A percentile compares a stretch with the other conserved stretches of the same genome.
Evolutionary conservation across 805 yeast species (phyloP).

Genomic region (Cyberlindnera euphorbiiphila): DNA sequence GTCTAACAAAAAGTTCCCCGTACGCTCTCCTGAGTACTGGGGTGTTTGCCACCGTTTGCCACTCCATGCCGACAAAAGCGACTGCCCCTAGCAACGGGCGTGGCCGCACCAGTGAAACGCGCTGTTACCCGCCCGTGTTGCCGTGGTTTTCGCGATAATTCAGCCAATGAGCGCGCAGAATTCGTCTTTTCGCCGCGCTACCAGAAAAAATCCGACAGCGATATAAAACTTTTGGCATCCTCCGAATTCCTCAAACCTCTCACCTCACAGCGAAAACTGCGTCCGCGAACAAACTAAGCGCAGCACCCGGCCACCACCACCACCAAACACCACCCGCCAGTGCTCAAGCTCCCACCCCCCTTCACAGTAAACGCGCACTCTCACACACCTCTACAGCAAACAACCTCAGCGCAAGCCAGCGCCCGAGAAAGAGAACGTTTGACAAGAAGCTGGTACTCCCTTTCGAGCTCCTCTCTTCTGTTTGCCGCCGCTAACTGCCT

Average conservation of each 20-base stretch:
- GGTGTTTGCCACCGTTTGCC: neutral
- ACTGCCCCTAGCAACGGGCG: conserved; percentile 13
- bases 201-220: conserved; percentile 5
- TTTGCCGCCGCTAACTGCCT: neutral
- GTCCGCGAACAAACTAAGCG: conserved; percentile 3
- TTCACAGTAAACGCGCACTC: neutral
- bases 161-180: conserved; percentile 9
- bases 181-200: neutral
- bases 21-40: neutral
- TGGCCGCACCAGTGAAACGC: conserved; percentile 7
- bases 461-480: neutral
- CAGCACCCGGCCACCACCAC: conserved; percentile 9
- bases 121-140: conserved; percentile 16
- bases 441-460: conserved; percentile 7
- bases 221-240: conserved; percentile 10
- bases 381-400: too few relatives aligned
- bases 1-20: neutral
- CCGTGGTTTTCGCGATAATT: conserved; percentile 3
- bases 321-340: conserved; percentile 3
- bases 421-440: conserved; percentile 1
- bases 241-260: conserved; percentile 2
- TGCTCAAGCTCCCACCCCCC: conserved; percentile 1
- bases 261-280: conserved; percentile 3
- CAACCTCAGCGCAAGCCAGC: conserved; percentile 3
- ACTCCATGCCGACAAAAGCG: neutral